Evolutionary conservation across 1,284 basidiomycete species (phyloP), one percentile per base, ranked within the genome.

Genomic region (Malassezia arunalokei): DNA sequence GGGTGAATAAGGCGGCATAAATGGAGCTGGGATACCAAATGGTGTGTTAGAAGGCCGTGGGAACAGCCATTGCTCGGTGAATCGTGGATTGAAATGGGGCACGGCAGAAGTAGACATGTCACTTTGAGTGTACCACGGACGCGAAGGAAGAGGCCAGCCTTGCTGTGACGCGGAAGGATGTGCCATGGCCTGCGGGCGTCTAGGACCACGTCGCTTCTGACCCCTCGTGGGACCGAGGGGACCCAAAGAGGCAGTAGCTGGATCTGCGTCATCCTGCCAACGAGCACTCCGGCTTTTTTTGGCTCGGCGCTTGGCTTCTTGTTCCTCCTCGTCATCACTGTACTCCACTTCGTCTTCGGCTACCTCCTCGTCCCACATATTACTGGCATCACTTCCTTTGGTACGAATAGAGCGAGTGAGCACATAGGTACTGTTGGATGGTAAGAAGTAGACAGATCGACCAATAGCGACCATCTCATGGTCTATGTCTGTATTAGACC

Each of bases 351-450:
- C 87, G 50, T 87, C 81, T 11, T 85, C 87, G 3, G 77, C 84
- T 1, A 85, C 83, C 66, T 91, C 87, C 74, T 91, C 87, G 64
- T 91, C 88, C 63, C 87, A 82, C 6, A 87, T 78, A 71, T 91
- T 91, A 68, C 86, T 88, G n/a, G 88, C 87, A 62, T 91, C 87
- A 63, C 85, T 88, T 35, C 87, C 88, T 66, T 83, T 87, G 27
- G 75, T 77, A 6, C 65, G 61, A 35, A 91, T 78, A 45, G 81
- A 79, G 40, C 78, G 77, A 8, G 87, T 78, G 65, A 85, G 85
- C 33, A 90, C 83, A 63, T 87, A 87, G 43, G 79, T 79, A 73
- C 86, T 87, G 40, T 81, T 80, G 28, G 76, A 73, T 1, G 87
- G 87, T 30, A 86, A 79, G 69, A 88, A 86, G 71, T 81, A 88